Percentiles rank a stretch among this genome's conserved stretches.
Evolutionary conservation across 306 rosid genomes (phyloP).

Genomic region (Acacia acuminata): DNA sequence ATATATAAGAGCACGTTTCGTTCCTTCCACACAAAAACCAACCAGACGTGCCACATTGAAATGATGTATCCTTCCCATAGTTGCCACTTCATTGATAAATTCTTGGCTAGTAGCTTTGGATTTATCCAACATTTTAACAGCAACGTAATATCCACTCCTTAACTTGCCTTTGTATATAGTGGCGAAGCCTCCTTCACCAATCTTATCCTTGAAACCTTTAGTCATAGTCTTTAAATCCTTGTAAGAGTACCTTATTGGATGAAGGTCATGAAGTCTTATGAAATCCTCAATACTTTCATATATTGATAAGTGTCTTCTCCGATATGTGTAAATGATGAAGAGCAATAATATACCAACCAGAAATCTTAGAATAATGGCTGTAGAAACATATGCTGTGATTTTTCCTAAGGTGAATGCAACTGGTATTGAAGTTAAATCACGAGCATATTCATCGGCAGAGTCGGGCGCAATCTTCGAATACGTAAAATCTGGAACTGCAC

Average conservation of each 20-base stretch:
- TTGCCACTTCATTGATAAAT: neutral
- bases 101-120: neutral
- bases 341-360: too few species aligned
- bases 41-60: neutral
- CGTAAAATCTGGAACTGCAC: too few species aligned
- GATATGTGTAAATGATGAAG: neutral
- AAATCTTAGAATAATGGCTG: too few species aligned
- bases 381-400: neutral
- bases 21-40: neutral
- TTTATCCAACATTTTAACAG: neutral
- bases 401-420: neutral
- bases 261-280: neutral
- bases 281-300: neutral
- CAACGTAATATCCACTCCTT: neutral
- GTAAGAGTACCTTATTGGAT: neutral
- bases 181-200: neutral
- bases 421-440: neutral
- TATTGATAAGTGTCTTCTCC: neutral
- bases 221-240: neutral
- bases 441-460: too few species aligned
- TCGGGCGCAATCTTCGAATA: too few species aligned
- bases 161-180: neutral
- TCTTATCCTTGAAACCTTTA: neutral
- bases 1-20: neutral
- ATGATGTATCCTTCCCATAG: neutral